phyloP scores from a whole-genome alignment of 176 grass and related monocot species.

The Zoysia pacifica region DNA sequence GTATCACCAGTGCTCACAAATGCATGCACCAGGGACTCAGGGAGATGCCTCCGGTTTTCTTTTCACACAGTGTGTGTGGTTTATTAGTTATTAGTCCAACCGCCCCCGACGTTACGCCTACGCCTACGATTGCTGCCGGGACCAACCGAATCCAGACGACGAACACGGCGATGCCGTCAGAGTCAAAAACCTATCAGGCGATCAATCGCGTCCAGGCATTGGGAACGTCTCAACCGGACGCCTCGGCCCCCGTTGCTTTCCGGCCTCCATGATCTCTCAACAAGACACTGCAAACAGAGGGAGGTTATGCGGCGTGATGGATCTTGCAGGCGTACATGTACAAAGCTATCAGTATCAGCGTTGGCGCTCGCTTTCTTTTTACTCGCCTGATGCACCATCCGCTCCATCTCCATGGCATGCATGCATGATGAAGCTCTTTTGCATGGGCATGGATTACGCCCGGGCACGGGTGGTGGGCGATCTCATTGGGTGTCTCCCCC shows the following conservation, averaged over 20 bases:
- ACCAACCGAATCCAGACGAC: constrained; percentile 4
- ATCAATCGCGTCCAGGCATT: background rate
- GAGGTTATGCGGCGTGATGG: background rate
- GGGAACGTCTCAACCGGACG: background rate
- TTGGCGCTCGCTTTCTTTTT: background rate
- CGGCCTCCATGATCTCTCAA: background rate
- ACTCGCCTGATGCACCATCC: background rate
- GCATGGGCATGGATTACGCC: constrained; percentile 33
- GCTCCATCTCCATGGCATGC: background rate
- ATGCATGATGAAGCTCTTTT: constrained; percentile 14
- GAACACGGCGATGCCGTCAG: constrained; percentile 12
- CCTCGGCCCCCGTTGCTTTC: too few relatives aligned
- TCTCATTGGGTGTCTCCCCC: constrained; percentile 30
- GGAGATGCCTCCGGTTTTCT: background rate
- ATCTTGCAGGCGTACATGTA: background rate
- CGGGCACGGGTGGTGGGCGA: constrained; percentile 17
- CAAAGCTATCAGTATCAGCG: background rate
- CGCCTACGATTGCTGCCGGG: background rate
- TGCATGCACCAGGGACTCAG: background rate
- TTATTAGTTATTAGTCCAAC: too few relatives aligned
- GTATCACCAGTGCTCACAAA: background rate
- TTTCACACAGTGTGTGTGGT: background rate
- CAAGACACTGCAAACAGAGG: background rate
- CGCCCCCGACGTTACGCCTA: constrained; percentile 11
- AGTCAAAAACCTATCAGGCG: constrained; percentile 12